A percentile compares a stretch with the other conserved stretches of the same genome.
These are phyloP conservation scores for Candida namnaoensis DNA, from an alignment of 805 yeast species.

Conservation along the genomic window DNA sequence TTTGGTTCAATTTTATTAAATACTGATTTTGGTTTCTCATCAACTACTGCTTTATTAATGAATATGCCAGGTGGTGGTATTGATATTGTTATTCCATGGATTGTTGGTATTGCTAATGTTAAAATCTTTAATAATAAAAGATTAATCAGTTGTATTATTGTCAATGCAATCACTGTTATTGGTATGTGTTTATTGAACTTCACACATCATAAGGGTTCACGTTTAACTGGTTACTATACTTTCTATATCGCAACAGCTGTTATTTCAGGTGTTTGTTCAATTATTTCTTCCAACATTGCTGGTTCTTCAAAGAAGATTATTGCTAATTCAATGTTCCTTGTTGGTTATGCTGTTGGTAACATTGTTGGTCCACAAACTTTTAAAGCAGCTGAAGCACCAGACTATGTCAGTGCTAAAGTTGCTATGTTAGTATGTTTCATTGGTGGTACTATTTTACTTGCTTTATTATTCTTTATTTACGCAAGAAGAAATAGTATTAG, in stretches of 20 bases:
- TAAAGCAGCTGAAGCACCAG: constrained; percentile 45
- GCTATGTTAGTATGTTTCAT: constrained; percentile 40
- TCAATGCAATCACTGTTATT: constrained; percentile 14
- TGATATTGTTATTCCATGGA: constrained; percentile 15
- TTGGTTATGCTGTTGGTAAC: constrained; percentile 65
- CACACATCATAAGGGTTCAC: constrained; percentile 15
- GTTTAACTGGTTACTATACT: constrained; percentile 18
- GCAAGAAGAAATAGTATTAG: constrained; percentile 33
- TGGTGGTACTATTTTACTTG: constrained; percentile 26
- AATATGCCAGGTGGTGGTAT: constrained; percentile 26
- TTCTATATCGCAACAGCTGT: constrained; percentile 27
- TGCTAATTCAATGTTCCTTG: constrained; percentile 47
- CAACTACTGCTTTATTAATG: constrained; percentile 22
- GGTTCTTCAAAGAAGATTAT: constrained; percentile 68
- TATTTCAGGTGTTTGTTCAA: constrained; percentile 23
- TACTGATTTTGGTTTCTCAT: constrained; percentile 16
- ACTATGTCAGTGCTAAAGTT: constrained; percentile 46
- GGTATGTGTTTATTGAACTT: constrained; percentile 25
- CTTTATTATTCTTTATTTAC: constrained; percentile 19
- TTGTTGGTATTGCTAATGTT: constrained; percentile 18
- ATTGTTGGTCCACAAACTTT: constrained; percentile 72
- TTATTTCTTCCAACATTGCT: constrained; percentile 43
- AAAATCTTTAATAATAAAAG: constrained; percentile 12
- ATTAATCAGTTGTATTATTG: constrained; percentile 13
- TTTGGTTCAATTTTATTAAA: constrained; percentile 18